phyloP scores from a whole-genome alignment of 139 green algal species.

The Marvania coccoides region DNA sequence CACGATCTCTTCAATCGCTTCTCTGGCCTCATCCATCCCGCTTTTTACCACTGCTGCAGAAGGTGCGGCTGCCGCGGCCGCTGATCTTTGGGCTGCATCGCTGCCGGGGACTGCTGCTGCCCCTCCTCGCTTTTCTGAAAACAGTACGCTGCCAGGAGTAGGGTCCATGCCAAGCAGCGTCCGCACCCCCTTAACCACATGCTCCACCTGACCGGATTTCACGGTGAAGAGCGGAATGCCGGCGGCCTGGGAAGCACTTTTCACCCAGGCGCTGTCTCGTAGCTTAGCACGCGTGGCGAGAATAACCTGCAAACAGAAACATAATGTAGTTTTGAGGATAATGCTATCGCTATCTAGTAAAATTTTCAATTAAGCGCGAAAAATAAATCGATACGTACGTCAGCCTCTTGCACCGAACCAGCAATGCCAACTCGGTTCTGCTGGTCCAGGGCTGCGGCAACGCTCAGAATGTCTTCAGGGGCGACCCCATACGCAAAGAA shows the following conservation, averaged over 20 bases:
- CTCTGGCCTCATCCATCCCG: background rate
- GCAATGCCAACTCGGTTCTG: background rate
- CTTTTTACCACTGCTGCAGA: background rate
- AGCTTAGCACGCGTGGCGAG: background rate
- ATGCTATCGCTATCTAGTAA: no score
- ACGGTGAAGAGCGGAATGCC: conserved; percentile 1
- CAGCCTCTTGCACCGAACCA: background rate
- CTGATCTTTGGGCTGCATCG: background rate
- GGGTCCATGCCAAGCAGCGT: background rate
- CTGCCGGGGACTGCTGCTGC: background rate
- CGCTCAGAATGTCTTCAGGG: background rate
- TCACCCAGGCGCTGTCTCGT: background rate
- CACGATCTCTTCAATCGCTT: conserved; percentile 1
- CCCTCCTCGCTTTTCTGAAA: background rate
- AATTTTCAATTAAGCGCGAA: no score
- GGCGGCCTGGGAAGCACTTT: background rate
- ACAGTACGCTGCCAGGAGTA: background rate
- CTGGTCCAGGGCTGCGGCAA: background rate
- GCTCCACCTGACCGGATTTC: background rate
- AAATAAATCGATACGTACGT: no score
- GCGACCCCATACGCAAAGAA: background rate
- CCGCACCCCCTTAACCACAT: background rate
- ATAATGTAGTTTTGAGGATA: no score
- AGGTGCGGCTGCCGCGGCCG: no score
- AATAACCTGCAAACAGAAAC: no score